phyloP scores from a whole-genome alignment of 108 stramenopile species.

The Fragilaria radians region DNA sequence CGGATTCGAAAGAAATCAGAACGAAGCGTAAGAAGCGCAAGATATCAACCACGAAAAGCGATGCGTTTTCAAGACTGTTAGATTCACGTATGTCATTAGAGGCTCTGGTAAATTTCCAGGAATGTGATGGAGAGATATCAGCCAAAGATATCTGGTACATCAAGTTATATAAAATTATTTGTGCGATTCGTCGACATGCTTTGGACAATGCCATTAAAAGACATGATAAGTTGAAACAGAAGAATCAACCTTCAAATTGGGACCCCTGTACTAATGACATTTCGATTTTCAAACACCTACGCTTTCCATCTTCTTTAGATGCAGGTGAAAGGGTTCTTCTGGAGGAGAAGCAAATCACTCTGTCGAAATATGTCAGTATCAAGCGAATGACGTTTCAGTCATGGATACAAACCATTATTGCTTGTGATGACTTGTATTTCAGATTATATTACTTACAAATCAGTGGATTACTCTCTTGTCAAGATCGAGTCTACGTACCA shows the following conservation, averaged over 20 bases:
- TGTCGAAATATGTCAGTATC: not conserved
- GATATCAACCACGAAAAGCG: too few relatives aligned
- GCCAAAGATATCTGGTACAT: too few relatives aligned
- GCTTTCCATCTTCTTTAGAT: not conserved
- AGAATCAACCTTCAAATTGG: too few relatives aligned
- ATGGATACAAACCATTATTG: slow-evolving; percentile 23
- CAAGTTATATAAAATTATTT: too few relatives aligned
- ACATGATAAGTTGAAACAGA: too few relatives aligned
- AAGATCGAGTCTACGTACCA: slow-evolving; percentile 13
- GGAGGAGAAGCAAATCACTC: not conserved
- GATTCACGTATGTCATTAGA: not conserved
- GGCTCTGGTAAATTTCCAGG: too few relatives aligned
- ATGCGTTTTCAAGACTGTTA: not conserved
- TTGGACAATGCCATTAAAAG: too few relatives aligned
- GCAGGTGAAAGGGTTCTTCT: not conserved
- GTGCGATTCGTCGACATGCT: too few relatives aligned
- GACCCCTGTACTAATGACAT: too few relatives aligned
- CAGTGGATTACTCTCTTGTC: slow-evolving; percentile 6
- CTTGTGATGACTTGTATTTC: slow-evolving; percentile 35
- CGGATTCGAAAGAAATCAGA: too few relatives aligned
- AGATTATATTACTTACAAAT: slow-evolving; percentile 39
- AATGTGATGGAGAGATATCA: too few relatives aligned
- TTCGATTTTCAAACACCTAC: not conserved
- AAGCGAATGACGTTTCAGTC: slow-evolving; percentile 10
- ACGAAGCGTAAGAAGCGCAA: not conserved